Percentiles rank a stretch among this genome's conserved stretches.
Evolutionary conservation across 108 stramenopile species (phyloP).

Genomic region (Discostella stelligeroides): DNA sequence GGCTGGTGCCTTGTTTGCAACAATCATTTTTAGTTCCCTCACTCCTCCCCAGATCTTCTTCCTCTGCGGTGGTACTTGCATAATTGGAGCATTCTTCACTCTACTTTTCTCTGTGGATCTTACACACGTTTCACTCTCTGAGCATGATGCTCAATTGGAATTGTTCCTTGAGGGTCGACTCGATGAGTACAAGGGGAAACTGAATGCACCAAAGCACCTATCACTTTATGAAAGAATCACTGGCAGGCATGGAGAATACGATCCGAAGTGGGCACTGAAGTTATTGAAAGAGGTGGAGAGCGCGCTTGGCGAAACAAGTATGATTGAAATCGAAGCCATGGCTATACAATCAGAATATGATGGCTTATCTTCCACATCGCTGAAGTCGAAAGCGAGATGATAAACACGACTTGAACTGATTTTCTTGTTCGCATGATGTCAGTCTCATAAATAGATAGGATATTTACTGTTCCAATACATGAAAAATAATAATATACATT

Average conservation of each 20-base stretch:
- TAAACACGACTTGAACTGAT: no score
- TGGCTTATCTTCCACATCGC: no score
- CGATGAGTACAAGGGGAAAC: constrained; percentile 26
- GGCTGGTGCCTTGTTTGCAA: constrained; percentile 27
- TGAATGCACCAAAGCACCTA: constrained; percentile 27
- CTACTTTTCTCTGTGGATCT: constrained; percentile 31
- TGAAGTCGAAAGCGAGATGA: no score
- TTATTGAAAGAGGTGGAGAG: no score
- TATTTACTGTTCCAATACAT: no score
- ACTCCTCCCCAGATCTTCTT: constrained; percentile 23
- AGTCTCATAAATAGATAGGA: no score
- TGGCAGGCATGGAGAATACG: constrained; percentile 27
- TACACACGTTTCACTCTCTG: constrained; percentile 26
- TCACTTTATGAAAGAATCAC: constrained; percentile 25
- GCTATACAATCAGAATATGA: no score
- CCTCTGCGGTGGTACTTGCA: not conserved
- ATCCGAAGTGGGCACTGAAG: constrained; percentile 18
- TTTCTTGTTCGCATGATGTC: no score
- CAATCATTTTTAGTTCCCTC: constrained; percentile 13
- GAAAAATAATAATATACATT: no score
- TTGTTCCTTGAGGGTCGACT: constrained; percentile 35
- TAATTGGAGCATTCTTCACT: constrained; percentile 21
- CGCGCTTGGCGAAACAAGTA: no score
- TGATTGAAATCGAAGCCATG: no score
- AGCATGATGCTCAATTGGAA: constrained; percentile 41